Evolutionary conservation across 148 eudicot species (phyloP).

Genomic region (Heliosperma pusillum): DNA sequence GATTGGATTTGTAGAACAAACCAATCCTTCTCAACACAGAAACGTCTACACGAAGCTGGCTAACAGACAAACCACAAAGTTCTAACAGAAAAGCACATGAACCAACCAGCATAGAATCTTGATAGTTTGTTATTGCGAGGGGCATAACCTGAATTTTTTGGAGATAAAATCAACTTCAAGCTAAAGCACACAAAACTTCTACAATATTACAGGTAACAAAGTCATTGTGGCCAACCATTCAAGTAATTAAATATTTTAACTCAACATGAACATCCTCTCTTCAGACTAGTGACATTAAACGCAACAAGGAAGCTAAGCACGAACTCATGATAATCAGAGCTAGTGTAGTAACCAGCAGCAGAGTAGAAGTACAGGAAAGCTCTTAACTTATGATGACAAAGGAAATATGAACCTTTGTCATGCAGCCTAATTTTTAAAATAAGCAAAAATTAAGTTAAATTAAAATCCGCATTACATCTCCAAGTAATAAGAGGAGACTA

Average conservation of each 20-base stretch:
- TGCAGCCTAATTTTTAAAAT: background rate
- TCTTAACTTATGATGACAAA: background rate
- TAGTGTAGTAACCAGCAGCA: background rate
- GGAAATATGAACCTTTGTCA: background rate
- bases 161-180: conserved; percentile 11
- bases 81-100: conserved; percentile 91
- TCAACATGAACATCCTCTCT: background rate
- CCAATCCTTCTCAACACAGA: conserved; percentile 82
- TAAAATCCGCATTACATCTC: background rate
- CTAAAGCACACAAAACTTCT: background rate
- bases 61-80: conserved; percentile 86
- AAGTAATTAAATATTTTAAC: background rate
- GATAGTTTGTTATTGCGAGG: conserved; percentile 81
- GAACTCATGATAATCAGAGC: background rate
- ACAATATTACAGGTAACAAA: background rate
- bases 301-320: conserved; percentile 9
- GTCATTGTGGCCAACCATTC: background rate
- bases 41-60: conserved; percentile 66
- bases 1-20: conserved; percentile 63
- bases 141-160: conserved; percentile 65
- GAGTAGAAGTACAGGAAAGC: background rate
- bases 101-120: conserved; percentile 76
- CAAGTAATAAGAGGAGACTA: background rate
- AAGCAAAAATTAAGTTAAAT: background rate
- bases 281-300: background rate